Base-by-base conservation (phyloP, 169 alveolate genomes). In the Plasmodium falciparum region DNA sequence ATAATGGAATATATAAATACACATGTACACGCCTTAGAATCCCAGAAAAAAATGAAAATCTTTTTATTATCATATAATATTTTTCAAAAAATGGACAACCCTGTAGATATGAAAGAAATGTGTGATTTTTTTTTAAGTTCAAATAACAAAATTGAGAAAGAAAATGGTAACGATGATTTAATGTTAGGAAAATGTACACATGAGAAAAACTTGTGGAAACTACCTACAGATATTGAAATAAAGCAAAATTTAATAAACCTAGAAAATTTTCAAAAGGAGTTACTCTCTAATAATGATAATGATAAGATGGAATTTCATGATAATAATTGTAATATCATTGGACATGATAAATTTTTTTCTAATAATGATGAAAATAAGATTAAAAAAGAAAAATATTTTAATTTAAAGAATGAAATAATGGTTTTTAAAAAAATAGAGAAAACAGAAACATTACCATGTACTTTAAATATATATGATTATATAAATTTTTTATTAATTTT, bases 31-130 rank as follows among this genome's bases (percentile, higher is more conserved):
- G n/a, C 26, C 58, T 43, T 76, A 9, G 78, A 76, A 47, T 50
- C 52, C 29, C 49, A 22, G 71, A 76, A 76, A 50, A 62, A 76
- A 76, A 52, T 33, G 2, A 76, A 76, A 76, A 65, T 76, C 0
- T 20, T 65, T 76, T 49, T 76, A 20, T 20, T 76, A 33, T 76
- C 59, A 3, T 76, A 7, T 59, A 66, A 65, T 59, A 76, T 76
- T 65, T 76, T 76, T 65, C 50, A 76, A 24, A 76, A 69, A 70
- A 49, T 66, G 65, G 49, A 65, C 24, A 49, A 17, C 43, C 71
- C 39, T 5, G 6, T 9, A n/a, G 73, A 65, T 17, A 50, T 65
- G 75, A 45, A 76, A 24, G 24, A 47, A 12, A 26, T 76, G 12
- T 61, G 4, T n/a, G 52, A 69, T 29, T 65, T 45, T 17, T 65